Evolutionary conservation across 768 basidiomycete genomes (phyloP).

Genomic region (Boletellus emodensis): DNA sequence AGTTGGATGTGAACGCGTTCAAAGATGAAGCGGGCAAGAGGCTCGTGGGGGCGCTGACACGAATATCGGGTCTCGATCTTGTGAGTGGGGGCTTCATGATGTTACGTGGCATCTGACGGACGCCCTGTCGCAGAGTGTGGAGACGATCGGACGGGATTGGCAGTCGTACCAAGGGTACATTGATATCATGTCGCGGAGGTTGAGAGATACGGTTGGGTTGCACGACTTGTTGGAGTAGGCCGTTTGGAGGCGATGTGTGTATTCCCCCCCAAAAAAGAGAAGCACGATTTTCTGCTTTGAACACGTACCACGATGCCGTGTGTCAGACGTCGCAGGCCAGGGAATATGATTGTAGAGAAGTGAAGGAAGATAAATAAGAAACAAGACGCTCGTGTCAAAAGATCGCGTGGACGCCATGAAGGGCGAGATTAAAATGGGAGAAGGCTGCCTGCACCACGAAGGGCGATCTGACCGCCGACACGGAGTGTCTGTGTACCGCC

Average conservation of each 20-base stretch:
- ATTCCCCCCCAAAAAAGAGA: not conserved
- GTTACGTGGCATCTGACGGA: conserved; percentile 8
- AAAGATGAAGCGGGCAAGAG: conserved; percentile 51
- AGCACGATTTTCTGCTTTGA: not conserved
- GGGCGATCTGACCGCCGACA: conserved; percentile 72
- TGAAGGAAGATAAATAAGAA: conserved; percentile 4
- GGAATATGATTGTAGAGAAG: not conserved
- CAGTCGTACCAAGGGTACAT: conserved; percentile 66
- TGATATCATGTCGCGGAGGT: conserved; percentile 68
- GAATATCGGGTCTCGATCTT: conserved; percentile 50
- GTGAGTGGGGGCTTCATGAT: conserved; percentile 29
- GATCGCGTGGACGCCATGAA: too few species aligned
- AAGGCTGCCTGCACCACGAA: conserved; percentile 80
- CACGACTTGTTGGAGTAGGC: conserved; percentile 37
- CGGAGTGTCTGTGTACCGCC: conserved; percentile 79
- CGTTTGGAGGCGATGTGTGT: not conserved
- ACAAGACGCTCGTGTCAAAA: not conserved
- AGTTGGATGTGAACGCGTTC: conserved; percentile 57
- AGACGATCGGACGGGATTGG: conserved; percentile 50
- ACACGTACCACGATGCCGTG: not conserved
- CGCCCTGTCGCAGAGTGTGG: conserved; percentile 33
- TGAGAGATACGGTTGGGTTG: conserved; percentile 62
- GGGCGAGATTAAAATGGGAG: conserved; percentile 58
- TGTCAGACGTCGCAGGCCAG: not conserved
- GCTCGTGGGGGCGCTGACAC: conserved; percentile 52